phyloP scores from a whole-genome alignment of 495 filamentous ascomycete species.

The Daldinia concentrica region DNA sequence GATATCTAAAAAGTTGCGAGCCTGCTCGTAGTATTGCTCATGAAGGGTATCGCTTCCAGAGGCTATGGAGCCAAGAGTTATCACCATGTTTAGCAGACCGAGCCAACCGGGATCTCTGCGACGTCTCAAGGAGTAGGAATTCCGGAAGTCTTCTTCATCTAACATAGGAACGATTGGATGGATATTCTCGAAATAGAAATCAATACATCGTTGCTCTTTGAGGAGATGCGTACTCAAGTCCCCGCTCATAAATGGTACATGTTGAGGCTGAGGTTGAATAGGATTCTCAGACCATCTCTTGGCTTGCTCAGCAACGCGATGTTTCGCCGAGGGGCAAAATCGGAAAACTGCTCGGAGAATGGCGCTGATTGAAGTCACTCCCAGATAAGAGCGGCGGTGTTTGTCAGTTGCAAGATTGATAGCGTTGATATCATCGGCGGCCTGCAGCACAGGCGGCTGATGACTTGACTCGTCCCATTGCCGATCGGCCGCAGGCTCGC shows the following conservation, averaged over 20 bases:
- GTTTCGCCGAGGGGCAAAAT: slow-evolving; percentile 39
- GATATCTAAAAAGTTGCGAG: slow-evolving; percentile 36
- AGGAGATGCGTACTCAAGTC: slow-evolving; percentile 29
- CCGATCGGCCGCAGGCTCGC: slow-evolving; percentile 33
- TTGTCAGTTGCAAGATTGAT: slow-evolving; percentile 42
- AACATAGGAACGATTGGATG: slow-evolving; percentile 42
- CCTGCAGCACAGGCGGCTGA: slow-evolving; percentile 32
- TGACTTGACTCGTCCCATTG: slow-evolving; percentile 43
- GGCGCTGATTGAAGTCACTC: slow-evolving; percentile 42
- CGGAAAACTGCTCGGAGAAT: slow-evolving; percentile 39
- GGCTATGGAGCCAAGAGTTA: slow-evolving; percentile 44
- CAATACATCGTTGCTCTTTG: slow-evolving; percentile 44
- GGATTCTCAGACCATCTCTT: slow-evolving; percentile 34
- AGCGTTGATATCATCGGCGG: slow-evolving; percentile 42
- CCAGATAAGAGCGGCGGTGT: slow-evolving; percentile 41
- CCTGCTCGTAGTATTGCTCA: slow-evolving; percentile 43
- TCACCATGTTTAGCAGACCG: slow-evolving; percentile 44
- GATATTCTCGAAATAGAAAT: slow-evolving; percentile 44
- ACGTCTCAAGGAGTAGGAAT: slow-evolving; percentile 24
- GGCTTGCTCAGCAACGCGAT: slow-evolving; percentile 36
- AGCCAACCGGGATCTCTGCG: slow-evolving; percentile 41
- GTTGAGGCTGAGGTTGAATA: slow-evolving; percentile 21
- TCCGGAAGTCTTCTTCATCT: slow-evolving; percentile 43
- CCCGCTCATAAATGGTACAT: slow-evolving; percentile 22
- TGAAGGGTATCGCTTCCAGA: slow-evolving; percentile 39